A percentile compares a stretch with the other conserved stretches of the same genome.
Evolutionary conservation across 345 rosid species (phyloP).

Genomic region (Laguncularia racemosa): DNA sequence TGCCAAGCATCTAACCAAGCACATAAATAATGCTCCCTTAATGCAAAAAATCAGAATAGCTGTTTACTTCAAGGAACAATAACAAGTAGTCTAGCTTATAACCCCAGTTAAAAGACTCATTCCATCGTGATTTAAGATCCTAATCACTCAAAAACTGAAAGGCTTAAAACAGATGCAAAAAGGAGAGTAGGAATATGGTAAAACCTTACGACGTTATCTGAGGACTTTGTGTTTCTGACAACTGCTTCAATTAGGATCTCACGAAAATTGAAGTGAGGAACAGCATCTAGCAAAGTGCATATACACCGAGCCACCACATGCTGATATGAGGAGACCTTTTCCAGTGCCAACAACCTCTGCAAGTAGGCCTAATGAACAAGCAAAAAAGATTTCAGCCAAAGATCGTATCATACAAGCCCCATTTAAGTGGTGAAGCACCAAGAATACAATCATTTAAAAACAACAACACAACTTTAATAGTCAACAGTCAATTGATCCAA

Average conservation of each 20-base stretch:
- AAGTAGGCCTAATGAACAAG: constrained; percentile 53
- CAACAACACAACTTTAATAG: too few species aligned
- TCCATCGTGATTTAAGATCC: too few species aligned
- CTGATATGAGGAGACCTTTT: constrained; percentile 48
- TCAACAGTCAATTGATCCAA: too few species aligned
- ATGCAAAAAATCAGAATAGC: too few species aligned
- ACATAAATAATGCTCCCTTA: too few species aligned
- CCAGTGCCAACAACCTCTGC: constrained; percentile 52
- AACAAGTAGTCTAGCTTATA: too few species aligned
- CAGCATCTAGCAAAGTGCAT: constrained; percentile 74
- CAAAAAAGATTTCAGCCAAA: too few species aligned
- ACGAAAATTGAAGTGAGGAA: constrained; percentile 84
- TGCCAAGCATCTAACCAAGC: too few species aligned
- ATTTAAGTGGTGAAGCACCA: neutral
- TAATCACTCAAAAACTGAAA: neutral
- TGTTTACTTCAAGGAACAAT: too few species aligned
- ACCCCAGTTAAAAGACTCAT: too few species aligned
- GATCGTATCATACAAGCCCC: neutral
- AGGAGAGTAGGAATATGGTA: constrained; percentile 10
- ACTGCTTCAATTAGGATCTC: constrained; percentile 65
- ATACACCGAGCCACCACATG: constrained; percentile 68
- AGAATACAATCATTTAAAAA: neutral
- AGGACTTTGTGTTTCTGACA: constrained; percentile 64
- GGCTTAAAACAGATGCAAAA: constrained; percentile 3
- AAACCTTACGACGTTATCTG: constrained; percentile 78